Evolutionary conservation across 352 stramenopile species (phyloP), one percentile per base, ranked within the genome.

Genomic region (Pythium myriotylum): DNA sequence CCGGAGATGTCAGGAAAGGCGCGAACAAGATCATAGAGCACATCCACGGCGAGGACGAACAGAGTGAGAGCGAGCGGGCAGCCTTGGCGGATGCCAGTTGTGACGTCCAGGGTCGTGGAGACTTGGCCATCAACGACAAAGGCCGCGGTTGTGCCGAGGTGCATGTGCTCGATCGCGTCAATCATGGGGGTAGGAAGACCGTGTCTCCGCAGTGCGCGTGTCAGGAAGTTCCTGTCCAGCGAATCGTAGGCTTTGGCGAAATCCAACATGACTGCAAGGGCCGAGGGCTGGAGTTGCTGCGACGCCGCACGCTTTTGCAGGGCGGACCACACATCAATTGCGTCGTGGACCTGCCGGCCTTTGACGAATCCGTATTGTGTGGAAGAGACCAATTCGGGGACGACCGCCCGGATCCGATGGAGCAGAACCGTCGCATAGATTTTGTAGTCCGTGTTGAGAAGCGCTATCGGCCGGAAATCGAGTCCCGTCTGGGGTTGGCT

Each of bases 1-100:
- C n/a, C n/a, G n/a, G n/a, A n/a, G n/a, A n/a, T n/a, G n/a, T n/a
- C n/a, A n/a, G n/a, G n/a, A n/a, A 9, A n/a, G 13, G 17, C 19
- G n/a, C n/a, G n/a, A n/a, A n/a, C n/a, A 60, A 10, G 27, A 39
- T 40, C 24, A 17, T 23, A 22, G 41, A 17, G 8, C 12, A 51
- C 24, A 9, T 60, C 53, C 16, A 60, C 41, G 10, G 53, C 53
- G 3, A 60, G 40, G 24, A 52, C 51, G 53, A 60, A 43, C 9
- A 51, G 53, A 23, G 32, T 43, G 19, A 40, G 53, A 1, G 53
- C 53, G n/a, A 60, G 19, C 1, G 42, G 53, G 40, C 53, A 60
- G 8, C 53, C 39, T 42, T 60, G 53, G n/a, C 53, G 53, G 16
- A 60, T 60, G 2, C 53, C 53, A 16, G 24, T 60, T 3, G 4